Conservation (phyloP, 2,329 filamentous ascomycete genomes). For the Clonostachys rosea region DNA sequence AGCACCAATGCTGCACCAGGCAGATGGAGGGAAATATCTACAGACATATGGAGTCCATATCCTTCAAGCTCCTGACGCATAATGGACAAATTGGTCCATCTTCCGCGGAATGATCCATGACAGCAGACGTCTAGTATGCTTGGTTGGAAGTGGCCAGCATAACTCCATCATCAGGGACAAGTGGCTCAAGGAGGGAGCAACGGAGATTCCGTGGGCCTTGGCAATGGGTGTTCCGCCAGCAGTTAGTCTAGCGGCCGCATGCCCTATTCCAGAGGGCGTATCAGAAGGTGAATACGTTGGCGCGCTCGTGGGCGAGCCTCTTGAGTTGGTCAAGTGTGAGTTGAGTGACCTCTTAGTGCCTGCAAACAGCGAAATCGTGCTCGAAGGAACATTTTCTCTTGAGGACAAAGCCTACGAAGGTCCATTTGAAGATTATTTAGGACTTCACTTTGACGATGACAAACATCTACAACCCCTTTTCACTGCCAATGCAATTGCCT, state of each 20-base stretch:
- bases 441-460: slow-evolving; percentile 28
- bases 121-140: slow-evolving; percentile 28
- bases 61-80: slow-evolving; percentile 33
- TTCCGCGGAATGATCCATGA: slow-evolving; percentile 39
- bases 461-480: slow-evolving; percentile 28
- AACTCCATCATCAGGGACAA: slow-evolving; percentile 36
- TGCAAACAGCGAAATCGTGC: slow-evolving; percentile 42
- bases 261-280: slow-evolving; percentile 43
- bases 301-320: slow-evolving; percentile 32
- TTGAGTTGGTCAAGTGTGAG: slow-evolving; percentile 48
- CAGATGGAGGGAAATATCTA: slow-evolving; percentile 43
- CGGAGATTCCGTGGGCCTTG: slow-evolving; percentile 40
- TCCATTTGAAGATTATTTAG: slow-evolving; percentile 36
- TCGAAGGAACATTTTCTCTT: slow-evolving; percentile 41
- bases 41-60: slow-evolving; percentile 46
- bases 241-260: slow-evolving; percentile 39
- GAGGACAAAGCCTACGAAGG: slow-evolving; percentile 36
- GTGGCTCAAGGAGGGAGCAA: slow-evolving; percentile 37
- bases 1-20: slow-evolving; percentile 32
- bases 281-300: slow-evolving; percentile 44
- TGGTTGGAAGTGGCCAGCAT: slow-evolving; percentile 38
- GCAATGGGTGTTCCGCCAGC: slow-evolving; percentile 43
- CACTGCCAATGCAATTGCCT: slow-evolving; percentile 39
- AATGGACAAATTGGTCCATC: slow-evolving; percentile 43
- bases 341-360: slow-evolving; percentile 42